A percentile compares a stretch with the other conserved stretches of the same genome.
These are phyloP conservation scores for Hura crepitans DNA, from an alignment of 441 rosid genomes.

Conservation along the genomic window DNA sequence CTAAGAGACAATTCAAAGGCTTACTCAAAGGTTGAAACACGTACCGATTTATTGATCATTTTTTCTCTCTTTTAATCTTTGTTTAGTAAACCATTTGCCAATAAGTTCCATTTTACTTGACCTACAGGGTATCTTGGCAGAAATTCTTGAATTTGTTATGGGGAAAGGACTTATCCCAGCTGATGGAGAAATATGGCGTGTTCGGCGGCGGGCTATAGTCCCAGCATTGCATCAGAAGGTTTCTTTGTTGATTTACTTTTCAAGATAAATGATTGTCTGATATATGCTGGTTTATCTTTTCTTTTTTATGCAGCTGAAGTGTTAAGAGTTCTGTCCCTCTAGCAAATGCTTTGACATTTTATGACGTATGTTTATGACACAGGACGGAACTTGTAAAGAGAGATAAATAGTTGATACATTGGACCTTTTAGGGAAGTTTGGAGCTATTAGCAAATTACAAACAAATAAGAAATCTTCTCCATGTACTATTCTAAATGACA, in stretches of 20 bases:
- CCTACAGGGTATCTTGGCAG: constrained; percentile 85
- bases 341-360: not conserved
- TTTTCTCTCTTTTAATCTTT: not conserved
- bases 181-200: constrained; percentile 95
- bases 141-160: constrained; percentile 96
- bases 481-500: not conserved
- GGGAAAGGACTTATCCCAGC: constrained; percentile 98
- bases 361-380: not conserved
- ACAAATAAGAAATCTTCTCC: not conserved
- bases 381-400: not conserved
- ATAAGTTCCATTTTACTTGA: constrained; percentile 16
- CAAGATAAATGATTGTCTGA: not conserved
- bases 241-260: constrained; percentile 12
- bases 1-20: constrained; percentile 77
- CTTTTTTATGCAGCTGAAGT: too few species aligned
- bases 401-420: not conserved
- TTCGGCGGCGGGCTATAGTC: constrained; percentile 86
- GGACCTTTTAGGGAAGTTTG: not conserved
- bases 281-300: not conserved
- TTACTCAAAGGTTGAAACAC: constrained; percentile 69
- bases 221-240: constrained; percentile 97
- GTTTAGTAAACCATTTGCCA: not conserved
- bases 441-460: not conserved
- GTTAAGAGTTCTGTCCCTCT: too few species aligned
- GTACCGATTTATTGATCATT: not conserved